Percentiles rank a stretch among this genome's conserved stretches.
These are phyloP conservation scores for Pyrus bretschneideri DNA, from an alignment of 306 rosid species.

Conservation along the genomic window DNA sequence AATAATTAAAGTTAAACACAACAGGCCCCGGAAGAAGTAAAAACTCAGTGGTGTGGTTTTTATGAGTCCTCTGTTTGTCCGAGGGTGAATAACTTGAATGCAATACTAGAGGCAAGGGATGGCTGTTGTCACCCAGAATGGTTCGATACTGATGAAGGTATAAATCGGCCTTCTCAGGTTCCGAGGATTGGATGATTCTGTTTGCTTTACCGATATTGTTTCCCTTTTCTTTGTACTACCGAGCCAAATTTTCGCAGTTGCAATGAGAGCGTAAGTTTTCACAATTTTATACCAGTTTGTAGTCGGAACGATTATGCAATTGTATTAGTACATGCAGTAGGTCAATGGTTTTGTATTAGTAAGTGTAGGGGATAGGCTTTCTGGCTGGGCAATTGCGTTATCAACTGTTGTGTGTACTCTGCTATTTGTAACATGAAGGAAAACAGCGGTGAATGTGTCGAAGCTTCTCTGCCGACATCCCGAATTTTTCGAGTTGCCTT, in stretches of 20 bases:
- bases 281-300: slow-evolving; percentile 49
- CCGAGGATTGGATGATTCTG: background rate
- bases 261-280: slow-evolving; percentile 27
- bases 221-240: background rate
- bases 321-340: slow-evolving; percentile 36
- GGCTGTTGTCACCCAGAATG: slow-evolving; percentile 20
- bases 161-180: slow-evolving; percentile 18
- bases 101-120: slow-evolving; percentile 8
- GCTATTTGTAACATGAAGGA: slow-evolving; percentile 53
- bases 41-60: slow-evolving; percentile 6
- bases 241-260: slow-evolving; percentile 16
- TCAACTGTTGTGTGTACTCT: slow-evolving; percentile 21
- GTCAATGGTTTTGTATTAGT: slow-evolving; percentile 22
- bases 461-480: background rate
- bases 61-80: background rate
- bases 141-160: slow-evolving; percentile 22
- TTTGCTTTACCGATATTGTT: slow-evolving; percentile 1
- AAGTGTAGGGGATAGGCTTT: slow-evolving; percentile 27
- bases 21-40: slow-evolving; percentile 60
- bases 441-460: slow-evolving; percentile 28
- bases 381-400: slow-evolving; percentile 26
- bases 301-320: slow-evolving; percentile 27
- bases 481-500: no score
- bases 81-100: background rate
- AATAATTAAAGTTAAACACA: slow-evolving; percentile 37